These are phyloP conservation scores for Datura wrightii DNA, from an alignment of 257 asterid species.

Conservation along the genomic window DNA sequence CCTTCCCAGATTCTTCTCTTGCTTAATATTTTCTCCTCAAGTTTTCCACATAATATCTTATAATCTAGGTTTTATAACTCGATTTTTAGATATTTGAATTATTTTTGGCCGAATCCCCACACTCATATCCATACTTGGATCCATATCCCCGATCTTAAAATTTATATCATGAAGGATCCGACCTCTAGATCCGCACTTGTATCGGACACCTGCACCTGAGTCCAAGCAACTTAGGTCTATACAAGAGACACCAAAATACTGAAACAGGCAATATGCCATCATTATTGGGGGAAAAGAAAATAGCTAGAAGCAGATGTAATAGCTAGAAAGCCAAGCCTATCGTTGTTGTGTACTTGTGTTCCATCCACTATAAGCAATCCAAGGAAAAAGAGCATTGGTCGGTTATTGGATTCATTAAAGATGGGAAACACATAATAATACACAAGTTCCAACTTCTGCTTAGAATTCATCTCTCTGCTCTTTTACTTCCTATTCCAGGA, in stretches of 20 bases:
- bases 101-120: no score
- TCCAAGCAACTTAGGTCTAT: not conserved
- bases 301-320: slow-evolving; percentile 1
- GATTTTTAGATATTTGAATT: no score
- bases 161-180: no score
- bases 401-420: not conserved
- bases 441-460: not conserved
- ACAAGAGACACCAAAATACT: not conserved
- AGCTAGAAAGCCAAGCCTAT: not conserved
- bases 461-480: not conserved
- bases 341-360: not conserved
- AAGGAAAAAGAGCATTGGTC: not conserved
- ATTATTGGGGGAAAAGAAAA: not conserved
- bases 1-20: no score
- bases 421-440: not conserved
- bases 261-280: slow-evolving; percentile 16
- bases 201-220: no score
- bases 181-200: no score
- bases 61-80: no score
- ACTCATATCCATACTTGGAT: no score
- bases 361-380: not conserved
- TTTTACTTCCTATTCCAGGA: not conserved
- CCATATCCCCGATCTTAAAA: no score
- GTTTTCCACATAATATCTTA: no score
- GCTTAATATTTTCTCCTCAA: no score